phyloP scores from a whole-genome alignment of 202 grass and related monocot species.

The Dendrocalamus latiflorus region DNA sequence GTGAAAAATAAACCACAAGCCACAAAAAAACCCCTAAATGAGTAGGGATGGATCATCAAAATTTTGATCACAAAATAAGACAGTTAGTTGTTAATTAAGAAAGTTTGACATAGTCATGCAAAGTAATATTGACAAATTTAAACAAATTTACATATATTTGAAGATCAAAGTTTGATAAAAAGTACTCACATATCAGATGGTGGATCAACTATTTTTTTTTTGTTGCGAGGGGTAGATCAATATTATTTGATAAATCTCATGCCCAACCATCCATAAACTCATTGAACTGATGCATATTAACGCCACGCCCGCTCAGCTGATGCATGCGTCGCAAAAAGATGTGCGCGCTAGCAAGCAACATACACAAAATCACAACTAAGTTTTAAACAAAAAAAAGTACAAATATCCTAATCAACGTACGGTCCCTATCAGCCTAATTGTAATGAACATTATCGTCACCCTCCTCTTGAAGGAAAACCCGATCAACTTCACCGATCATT shows the following conservation, averaged over 20 bases:
- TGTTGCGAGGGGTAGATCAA: no score
- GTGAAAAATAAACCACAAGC: no score
- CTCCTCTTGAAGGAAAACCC: not conserved
- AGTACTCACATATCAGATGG: no score
- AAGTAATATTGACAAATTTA: not conserved
- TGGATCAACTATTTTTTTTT: no score
- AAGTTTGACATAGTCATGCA: not conserved
- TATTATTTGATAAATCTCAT: not conserved
- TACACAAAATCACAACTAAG: not conserved
- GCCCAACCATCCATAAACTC: not conserved
- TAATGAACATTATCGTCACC: not conserved
- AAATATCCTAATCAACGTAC: not conserved
- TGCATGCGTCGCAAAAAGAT: not conserved
- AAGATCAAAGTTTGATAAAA: not conserved
- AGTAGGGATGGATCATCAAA: no score
- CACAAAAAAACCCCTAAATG: no score
- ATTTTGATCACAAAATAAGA: no score
- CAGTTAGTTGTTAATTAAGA: no score
- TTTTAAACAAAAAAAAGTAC: not conserved
- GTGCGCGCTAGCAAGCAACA: not conserved
- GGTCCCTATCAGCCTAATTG: conserved; percentile 4
- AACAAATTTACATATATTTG: not conserved
- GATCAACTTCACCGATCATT: conserved; percentile 13
- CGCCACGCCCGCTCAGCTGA: not conserved
- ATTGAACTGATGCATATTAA: not conserved